A percentile compares a stretch with the other conserved stretches of the same genome.
Conservation (phyloP, 805 yeast species). For the Candida tammaniensis region DNA sequence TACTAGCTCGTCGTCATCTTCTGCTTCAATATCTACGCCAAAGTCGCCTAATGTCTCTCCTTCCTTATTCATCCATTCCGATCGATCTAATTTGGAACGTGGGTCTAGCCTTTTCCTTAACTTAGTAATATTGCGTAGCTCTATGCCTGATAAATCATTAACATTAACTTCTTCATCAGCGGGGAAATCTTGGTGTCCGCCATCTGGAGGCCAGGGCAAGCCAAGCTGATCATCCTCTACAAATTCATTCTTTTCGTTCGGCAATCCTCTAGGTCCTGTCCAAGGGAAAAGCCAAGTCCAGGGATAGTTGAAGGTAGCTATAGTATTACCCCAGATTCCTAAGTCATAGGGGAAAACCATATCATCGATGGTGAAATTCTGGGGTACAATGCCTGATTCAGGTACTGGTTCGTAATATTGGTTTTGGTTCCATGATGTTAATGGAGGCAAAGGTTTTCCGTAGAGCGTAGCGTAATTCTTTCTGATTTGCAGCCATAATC, state of each 20-base stretch:
- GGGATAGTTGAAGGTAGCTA: constrained; percentile 57
- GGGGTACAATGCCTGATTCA: constrained; percentile 23
- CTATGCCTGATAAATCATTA: constrained; percentile 11
- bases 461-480: constrained; percentile 43
- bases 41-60: constrained; percentile 86
- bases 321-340: constrained; percentile 55
- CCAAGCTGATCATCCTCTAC: constrained; percentile 56
- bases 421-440: constrained; percentile 45
- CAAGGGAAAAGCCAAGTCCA: constrained; percentile 72
- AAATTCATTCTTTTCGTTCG: constrained; percentile 54
- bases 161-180: constrained; percentile 17
- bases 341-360: constrained; percentile 83
- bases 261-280: constrained; percentile 61
- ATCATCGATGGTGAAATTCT: constrained; percentile 54
- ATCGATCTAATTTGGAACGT: constrained; percentile 33
- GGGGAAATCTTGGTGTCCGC: constrained; percentile 46
- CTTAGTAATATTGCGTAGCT: constrained; percentile 17
- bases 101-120: constrained; percentile 36
- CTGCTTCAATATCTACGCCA: constrained; percentile 81
- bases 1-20: constrained; percentile 23
- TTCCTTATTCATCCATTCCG: constrained; percentile 67
- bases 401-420: constrained; percentile 13
- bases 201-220: constrained; percentile 94
- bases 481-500: constrained; percentile 50
- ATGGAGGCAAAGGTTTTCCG: constrained; percentile 38